Evolutionary conservation across 202 grass and related monocot genomes (phyloP).

Genomic region (Hordeum pubiflorum): DNA sequence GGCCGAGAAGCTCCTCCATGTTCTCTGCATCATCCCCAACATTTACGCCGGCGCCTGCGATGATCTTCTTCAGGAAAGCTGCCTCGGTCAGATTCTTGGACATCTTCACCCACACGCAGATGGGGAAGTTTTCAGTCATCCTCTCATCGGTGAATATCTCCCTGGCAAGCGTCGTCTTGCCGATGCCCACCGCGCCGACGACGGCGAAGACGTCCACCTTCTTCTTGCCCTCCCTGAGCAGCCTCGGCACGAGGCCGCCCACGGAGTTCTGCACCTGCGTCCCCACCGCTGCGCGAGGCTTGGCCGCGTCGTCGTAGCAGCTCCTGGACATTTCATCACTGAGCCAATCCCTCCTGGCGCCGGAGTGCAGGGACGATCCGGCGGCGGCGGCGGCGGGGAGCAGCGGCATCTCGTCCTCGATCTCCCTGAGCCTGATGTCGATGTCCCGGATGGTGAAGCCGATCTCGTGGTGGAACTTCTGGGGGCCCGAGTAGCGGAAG

Average conservation of each 20-base stretch:
- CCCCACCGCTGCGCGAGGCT: constrained; percentile 30
- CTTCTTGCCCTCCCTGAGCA: constrained; percentile 64
- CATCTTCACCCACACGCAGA: constrained; percentile 51
- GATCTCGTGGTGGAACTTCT: constrained; percentile 65
- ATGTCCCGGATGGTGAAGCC: constrained; percentile 50
- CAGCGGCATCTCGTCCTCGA: constrained; percentile 48
- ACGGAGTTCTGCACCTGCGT: constrained; percentile 46
- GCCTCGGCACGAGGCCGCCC: constrained; percentile 44
- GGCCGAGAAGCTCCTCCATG: constrained; percentile 47
- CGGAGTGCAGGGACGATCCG: not conserved
- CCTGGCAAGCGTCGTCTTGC: constrained; percentile 73
- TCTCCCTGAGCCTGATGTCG: constrained; percentile 46
- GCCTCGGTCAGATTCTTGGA: constrained; percentile 42
- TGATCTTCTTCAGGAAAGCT: constrained; percentile 60
- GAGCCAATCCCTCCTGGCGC: not conserved
- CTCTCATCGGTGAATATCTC: constrained; percentile 55
- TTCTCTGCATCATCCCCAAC: constrained; percentile 23
- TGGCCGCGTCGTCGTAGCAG: not conserved
- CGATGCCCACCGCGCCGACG: constrained; percentile 52
- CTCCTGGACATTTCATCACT: not conserved
- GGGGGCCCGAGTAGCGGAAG: constrained; percentile 18
- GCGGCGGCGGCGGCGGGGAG: constrained; percentile 13
- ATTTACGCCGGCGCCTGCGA: constrained; percentile 31
- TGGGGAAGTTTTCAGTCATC: constrained; percentile 50
- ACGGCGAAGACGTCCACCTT: constrained; percentile 68